Base-by-base conservation (phyloP, 805 yeast genomes). In the Candida xiaguanensis region DNA sequence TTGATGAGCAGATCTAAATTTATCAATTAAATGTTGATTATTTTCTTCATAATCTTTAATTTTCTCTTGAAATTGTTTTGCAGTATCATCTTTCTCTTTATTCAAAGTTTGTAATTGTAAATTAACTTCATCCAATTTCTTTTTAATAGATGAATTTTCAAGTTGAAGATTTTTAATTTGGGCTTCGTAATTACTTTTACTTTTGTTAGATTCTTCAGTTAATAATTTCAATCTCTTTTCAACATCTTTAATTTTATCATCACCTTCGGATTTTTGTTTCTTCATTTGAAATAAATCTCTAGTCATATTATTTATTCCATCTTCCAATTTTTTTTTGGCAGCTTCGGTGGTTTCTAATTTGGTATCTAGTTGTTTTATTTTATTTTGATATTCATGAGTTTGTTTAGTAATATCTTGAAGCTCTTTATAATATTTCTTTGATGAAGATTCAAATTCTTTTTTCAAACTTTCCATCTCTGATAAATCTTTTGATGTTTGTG, bases 301-400 rank as follows among this genome's bases (percentile, higher is more conserved):
- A 39, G 82, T 84, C 95, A 90, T 85, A 49, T 88, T 89, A 55
- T 89, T 89, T 37, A 90, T 82, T 3, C 95, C 97, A 43, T 78
- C 82, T 51, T 90, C 96, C 1, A 91, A 85, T 46, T 75, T 81
- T 18, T 70, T 69, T 49, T 78, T 82, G 9, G 72, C 74, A 7
- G 56, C 58, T 31, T 63, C 69, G 6, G 63, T 40, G 2, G 53
- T 43, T 3, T 53, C 53, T 12, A 72, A 48, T 42, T 67, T 67
- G 2, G 43, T 42, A 29, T 59, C 58, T 13, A 72, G 46, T 13
- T 53, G 51, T 23, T 58, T 59, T 13, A 59, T 33, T 0, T 54
- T 36, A 9, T 57, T 68, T 5, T 48, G 56, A 8, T 61, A 46
- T 1, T 45, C 30, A 1, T 51, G 45, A 14, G 54, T 49, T 31